Base-by-base conservation (phyloP, 2,329 filamentous ascomycete species). In the Zarea fungicola region DNA sequence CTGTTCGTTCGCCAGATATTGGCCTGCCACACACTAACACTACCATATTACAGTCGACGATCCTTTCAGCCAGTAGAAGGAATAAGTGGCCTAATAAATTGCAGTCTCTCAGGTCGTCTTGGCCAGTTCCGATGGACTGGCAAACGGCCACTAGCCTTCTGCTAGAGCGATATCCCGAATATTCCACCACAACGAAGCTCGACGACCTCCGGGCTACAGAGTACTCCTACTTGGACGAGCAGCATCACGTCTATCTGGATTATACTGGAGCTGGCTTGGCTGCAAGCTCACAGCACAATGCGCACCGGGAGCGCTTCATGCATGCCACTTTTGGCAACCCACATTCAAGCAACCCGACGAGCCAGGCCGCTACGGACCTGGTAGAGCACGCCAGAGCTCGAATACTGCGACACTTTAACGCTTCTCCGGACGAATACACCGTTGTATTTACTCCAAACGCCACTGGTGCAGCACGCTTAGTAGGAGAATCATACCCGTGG, bases 381-480 rank as follows among this genome's bases (percentile, higher is more conserved):
- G 57, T 71, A 6, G 63, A 68, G 8, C 32, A 53, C 13, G 57
- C 68, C 0, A 56, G 67, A 2, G 52, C 56, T 1, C 56, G 64
- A 3, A 56, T 72, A 1, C 55, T 71, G 3, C 34, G 50, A 11
- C 56, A 67, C 53, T 52, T 72, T 26, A 60, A 64, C 28, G 68
- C 69, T 1, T 62, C 59, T 0, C 55, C 63, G 0, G 58, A 59
- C n/a, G 67, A 70, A 37, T 72, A 72, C 47, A 58, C 61, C 7
- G 68, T 67, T 36, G 56, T 72, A 28, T 71, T 72, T 55, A 71
- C 68, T 0, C 47, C 63, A 6, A 72, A 71, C 43, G 68, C 69
- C 9, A 66, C 67, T 0, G 67, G 61, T 0, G 69, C 68, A 0
- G 67, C 67, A 0, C 57, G 64, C 5, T 60, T 72, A 2, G 61